Evolutionary conservation across 2,329 filamentous ascomycete species (phyloP), one percentile per base, ranked within the genome.

Genomic region (Alternaria longipes): DNA sequence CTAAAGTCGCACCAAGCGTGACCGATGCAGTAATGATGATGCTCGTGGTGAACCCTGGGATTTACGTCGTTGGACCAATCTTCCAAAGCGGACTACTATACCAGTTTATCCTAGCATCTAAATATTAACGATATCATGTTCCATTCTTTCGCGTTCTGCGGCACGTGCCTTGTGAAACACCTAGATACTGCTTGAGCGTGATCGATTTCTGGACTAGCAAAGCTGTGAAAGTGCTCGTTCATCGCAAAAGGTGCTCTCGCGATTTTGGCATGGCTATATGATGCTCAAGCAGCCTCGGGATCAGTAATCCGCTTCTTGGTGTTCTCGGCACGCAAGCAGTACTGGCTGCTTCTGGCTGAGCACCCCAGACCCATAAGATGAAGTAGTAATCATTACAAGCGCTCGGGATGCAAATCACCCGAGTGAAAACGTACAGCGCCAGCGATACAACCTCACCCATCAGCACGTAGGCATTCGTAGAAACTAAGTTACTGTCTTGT

Each of bases 1-100:
- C 54, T 75, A 62, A 55, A 40, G 11, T 22, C 22, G 20, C 20
- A 50, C 2, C 14, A n/a, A 38, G 32, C 5, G 14, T 24, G 36
- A 30, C 24, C 5, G 18, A 28, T 34, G 26, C 36, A 18, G 14
- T 11, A 24, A 16, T 20, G 28, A 36, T 16, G 46, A 24, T 44
- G 9, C 14, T 44, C 20, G 20, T n/a, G 52, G 11, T 18, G 9
- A 26, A 45, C 8, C 28, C 18, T 16, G 12, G 18, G 8, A 36
- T n/a, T 8, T 20, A 46, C 5, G 38, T 22, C 11, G 50, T 42
- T 16, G n/a, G n/a, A 28, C 38, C 12, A 12, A 12, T 34, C 14
- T 6, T 20, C 12, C 14, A 22, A 30, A 34, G 24, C 14, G 8
- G 38, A 36, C 6, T 49, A 24, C 18, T 40, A 14, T 50, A 30